Evolutionary conservation across 768 basidiomycete genomes (phyloP).

Genomic region (Termitomyces sp.): DNA sequence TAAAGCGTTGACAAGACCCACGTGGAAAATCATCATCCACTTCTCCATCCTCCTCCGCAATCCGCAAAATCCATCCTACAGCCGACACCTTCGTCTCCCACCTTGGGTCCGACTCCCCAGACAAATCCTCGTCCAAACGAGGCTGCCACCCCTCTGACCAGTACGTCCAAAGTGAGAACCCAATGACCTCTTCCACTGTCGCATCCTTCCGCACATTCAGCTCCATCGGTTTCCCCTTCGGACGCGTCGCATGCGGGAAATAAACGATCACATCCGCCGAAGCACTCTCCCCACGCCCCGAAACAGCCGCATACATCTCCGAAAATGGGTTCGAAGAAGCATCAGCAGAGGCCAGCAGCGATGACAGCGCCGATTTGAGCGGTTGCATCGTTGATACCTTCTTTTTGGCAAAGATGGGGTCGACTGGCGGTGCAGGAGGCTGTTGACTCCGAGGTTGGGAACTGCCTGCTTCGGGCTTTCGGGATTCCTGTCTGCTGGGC

Average conservation of each 20-base stretch:
- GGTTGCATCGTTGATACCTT: slow-evolving; percentile 43
- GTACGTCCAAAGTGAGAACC: slow-evolving; percentile 88
- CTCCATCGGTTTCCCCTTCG: slow-evolving; percentile 60
- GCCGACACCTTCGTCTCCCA: slow-evolving; percentile 62
- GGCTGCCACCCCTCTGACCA: slow-evolving; percentile 88
- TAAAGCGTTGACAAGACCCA: slow-evolving; percentile 27
- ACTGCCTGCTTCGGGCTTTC: slow-evolving; percentile 17
- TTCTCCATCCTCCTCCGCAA: slow-evolving; percentile 96
- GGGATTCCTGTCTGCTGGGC: slow-evolving; percentile 20
- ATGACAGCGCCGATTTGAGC: slow-evolving; percentile 64
- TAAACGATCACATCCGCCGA: slow-evolving; percentile 71
- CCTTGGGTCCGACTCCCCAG: slow-evolving; percentile 60
- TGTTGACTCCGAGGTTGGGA: slow-evolving; percentile 19
- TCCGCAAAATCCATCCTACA: slow-evolving; percentile 88
- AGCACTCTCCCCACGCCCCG: slow-evolving; percentile 68
- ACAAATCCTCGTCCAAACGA: slow-evolving; percentile 65
- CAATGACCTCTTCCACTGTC: slow-evolving; percentile 93
- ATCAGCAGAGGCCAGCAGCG: slow-evolving; percentile 70
- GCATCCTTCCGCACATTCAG: slow-evolving; percentile 84
- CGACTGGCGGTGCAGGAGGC: slow-evolving; percentile 19
- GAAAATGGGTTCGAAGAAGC: slow-evolving; percentile 81
- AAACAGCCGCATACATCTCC: slow-evolving; percentile 82
- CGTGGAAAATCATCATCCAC: slow-evolving; percentile 99
- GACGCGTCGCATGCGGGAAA: slow-evolving; percentile 77
- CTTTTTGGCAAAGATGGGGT: slow-evolving; percentile 51